These are phyloP conservation scores for Melanopsichium pennsylvanicum DNA, from an alignment of 1,284 basidiomycete species.

Conservation along the genomic window DNA sequence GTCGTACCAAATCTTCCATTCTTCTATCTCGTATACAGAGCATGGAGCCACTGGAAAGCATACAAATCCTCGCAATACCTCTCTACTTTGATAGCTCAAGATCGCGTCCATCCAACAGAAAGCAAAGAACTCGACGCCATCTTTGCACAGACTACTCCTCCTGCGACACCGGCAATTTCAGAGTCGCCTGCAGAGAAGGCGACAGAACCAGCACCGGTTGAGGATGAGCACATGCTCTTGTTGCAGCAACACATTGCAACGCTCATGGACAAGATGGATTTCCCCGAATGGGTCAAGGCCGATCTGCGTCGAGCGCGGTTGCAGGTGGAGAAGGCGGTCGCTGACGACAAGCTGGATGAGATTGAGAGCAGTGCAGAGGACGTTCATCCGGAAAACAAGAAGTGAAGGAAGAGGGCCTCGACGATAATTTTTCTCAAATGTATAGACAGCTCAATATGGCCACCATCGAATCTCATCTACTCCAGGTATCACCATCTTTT, in stretches of 20 bases:
- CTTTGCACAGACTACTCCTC: slow-evolving; percentile 21
- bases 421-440: not conserved
- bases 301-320: slow-evolving; percentile 42
- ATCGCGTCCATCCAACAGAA: slow-evolving; percentile 48
- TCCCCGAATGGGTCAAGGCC: slow-evolving; percentile 40
- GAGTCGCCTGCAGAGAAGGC: slow-evolving; percentile 5
- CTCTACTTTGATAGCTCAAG: slow-evolving; percentile 37
- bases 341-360: slow-evolving; percentile 44
- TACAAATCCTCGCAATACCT: slow-evolving; percentile 55
- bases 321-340: slow-evolving; percentile 30
- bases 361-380: slow-evolving; percentile 33
- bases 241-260: slow-evolving; percentile 28
- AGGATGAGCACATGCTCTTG: slow-evolving; percentile 40
- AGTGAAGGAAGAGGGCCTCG: slow-evolving; percentile 1
- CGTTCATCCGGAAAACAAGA: slow-evolving; percentile 16
- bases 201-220: not conserved
- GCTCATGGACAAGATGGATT: slow-evolving; percentile 42
- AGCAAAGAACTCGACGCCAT: slow-evolving; percentile 49
- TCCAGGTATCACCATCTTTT: not conserved
- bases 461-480: not conserved
- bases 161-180: not conserved
- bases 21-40: slow-evolving; percentile 64
- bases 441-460: slow-evolving; percentile 4
- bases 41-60: slow-evolving; percentile 61
- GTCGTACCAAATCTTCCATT: slow-evolving; percentile 63